Evolutionary conservation across 768 basidiomycete species (phyloP), one percentile per base, ranked within the genome.

Genomic region (Mycena metata): DNA sequence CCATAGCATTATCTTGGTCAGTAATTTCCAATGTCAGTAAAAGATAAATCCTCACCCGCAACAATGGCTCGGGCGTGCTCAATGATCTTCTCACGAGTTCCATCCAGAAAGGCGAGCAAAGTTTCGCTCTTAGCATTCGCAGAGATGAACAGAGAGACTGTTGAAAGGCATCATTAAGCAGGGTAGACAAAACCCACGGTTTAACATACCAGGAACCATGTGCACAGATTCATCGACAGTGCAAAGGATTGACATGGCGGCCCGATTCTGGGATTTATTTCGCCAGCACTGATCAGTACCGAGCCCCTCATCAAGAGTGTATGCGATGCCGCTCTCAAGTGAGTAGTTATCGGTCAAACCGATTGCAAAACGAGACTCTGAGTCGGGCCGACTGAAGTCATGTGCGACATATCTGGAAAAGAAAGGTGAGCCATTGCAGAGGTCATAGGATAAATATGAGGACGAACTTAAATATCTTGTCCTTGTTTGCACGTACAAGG

Each of bases 281-380:
- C 26, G 58, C 58, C 42, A 60, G 19, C 43, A 17, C 26, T 60
- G 43, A 26, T 60, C 42, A 33, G 3, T 15, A 5, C 43, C 42
- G 5, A 36, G 3, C 9, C 10, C 15, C 3, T 4, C 11, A 9
- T 17, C 30, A 19, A 8, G 21, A 17, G 5, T 21, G 33, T 33
- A 21, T 16, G 30, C 51, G 16, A 60, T 60, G 12, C 15, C 5
- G 35, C 59, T 60, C 15, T 60, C 46, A 2, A 60, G 33, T 6
- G 59, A 60, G 36, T 35, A 60, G n/a, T 60, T 30, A 26, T 60
- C 59, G 2, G 59, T 60, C 12, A 60, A 19, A 7, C 17, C 59
- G 2, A 50, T 17, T 3, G 46, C 35, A 30, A 60, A 60, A 2
- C 49, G 21, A 33, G 59, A 60, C 17, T 60, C 36, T 5, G 26